Base-by-base conservation (phyloP, 2,329 filamentous ascomycete genomes). In the Coniella vitis region DNA sequence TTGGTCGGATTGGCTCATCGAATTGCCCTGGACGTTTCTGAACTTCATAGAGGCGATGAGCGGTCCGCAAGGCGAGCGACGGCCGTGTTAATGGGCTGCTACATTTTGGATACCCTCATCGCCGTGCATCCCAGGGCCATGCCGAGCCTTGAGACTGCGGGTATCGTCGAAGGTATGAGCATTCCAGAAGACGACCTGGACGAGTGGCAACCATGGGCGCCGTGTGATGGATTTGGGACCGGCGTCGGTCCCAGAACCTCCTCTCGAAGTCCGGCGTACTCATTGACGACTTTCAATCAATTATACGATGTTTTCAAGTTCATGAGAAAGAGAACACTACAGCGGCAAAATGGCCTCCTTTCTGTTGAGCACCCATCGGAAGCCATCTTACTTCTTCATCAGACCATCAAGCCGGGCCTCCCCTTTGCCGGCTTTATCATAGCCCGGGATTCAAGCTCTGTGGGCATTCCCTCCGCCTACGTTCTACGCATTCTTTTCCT, bases 191-290 rank as follows among this genome's bases (percentile, higher is more conserved):
- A 86, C 56, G 82, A 82, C 1, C 66, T 84, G 17, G 85, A 88
- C 58, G 84, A 88, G 65, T 88, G 84, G 84, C 80, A 85, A 55
- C 79, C 82, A 1, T 89, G 85, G 85, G 71, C 72, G 16, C 76
- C 81, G 21, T 70, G 71, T 51, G 57, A 61, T 4, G 67, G 63
- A 3, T 69, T 71, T 42, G 66, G 67, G 4, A 51, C 53, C 19
- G 48, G 44, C 19, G 9, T 51, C 4, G 54, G 55, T 3, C 57
- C 60, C 16, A 47, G 52, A 1, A 58, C 57, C 52, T 58, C 56
- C 17, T 43, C 42, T 14, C 56, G 60, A 17, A 63, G 54, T 25
- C 59, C 63, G 2, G 61, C 62, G 2, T 66, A 70, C 32, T 63
- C 67, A 4, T 48, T 70, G n/a, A 65, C 62, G 35, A 68, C 65